Evolutionary conservation across 768 basidiomycete genomes (phyloP).

Genomic region (Ramaria rubella): DNA sequence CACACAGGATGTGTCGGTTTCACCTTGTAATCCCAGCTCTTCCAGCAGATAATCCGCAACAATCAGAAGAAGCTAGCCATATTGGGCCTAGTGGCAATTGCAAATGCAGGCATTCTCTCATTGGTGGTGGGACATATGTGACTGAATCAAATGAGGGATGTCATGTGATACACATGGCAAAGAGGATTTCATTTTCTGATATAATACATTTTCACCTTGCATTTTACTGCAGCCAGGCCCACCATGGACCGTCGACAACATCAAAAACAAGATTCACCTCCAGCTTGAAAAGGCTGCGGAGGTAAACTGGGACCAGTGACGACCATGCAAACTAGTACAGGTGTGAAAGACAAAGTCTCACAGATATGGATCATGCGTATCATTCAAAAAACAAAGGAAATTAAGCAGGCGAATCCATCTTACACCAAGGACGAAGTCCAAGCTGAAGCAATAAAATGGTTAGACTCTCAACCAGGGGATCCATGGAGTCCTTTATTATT

Average conservation of each 20-base stretch:
- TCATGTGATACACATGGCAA: background rate
- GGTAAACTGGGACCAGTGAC: background rate
- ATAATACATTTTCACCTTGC: conserved; percentile 8
- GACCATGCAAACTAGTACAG: conserved; percentile 18
- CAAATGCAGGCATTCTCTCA: conserved; percentile 13
- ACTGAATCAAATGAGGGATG: conserved; percentile 10
- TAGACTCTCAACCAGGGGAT: background rate
- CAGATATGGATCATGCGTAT: conserved; percentile 30
- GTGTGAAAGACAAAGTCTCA: conserved; percentile 30
- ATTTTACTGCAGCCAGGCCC: conserved; percentile 7
- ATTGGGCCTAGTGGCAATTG: no score
- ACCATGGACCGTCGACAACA: background rate
- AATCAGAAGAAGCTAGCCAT: conserved; percentile 15
- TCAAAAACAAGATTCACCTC: background rate
- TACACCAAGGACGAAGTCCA: background rate
- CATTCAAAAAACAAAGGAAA: background rate
- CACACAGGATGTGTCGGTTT: conserved; percentile 2
- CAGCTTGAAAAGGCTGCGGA: background rate
- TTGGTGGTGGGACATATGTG: conserved; percentile 10
- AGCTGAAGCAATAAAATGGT: background rate
- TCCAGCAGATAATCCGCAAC: conserved; percentile 18
- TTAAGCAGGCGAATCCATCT: background rate
- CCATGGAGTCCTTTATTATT: background rate
- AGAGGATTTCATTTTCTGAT: background rate
- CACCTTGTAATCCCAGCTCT: conserved; percentile 3